phyloP scores from a whole-genome alignment of 352 stramenopile species.

The Plasmopara muralis region DNA sequence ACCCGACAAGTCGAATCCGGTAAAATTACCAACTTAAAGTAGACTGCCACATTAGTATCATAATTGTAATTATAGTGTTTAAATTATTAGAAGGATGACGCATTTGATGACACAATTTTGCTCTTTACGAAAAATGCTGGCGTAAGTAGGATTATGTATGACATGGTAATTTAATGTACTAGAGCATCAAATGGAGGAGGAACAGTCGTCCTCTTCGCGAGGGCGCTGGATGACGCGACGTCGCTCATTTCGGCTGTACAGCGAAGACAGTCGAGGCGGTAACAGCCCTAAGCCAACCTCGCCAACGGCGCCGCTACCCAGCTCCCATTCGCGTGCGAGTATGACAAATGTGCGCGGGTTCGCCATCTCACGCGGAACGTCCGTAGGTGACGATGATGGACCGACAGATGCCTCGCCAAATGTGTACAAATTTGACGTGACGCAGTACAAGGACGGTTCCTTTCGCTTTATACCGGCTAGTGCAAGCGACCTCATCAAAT shows the following conservation, averaged over 20 bases:
- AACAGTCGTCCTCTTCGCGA: constrained; percentile 13
- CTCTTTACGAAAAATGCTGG: neutral
- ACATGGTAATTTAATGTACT: neutral
- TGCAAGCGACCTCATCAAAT: constrained; percentile 62
- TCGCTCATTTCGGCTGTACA: constrained; percentile 13
- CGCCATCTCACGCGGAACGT: constrained; percentile 28
- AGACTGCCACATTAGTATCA: too few species aligned
- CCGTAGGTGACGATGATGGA: constrained; percentile 29
- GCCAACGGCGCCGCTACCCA: constrained; percentile 18
- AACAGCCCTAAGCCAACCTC: constrained; percentile 13
- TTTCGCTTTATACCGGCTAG: constrained; percentile 68
- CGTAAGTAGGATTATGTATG: too few species aligned
- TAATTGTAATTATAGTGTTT: too few species aligned
- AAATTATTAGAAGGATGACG: constrained; percentile 8
- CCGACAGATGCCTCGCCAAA: constrained; percentile 15
- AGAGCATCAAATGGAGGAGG: constrained; percentile 12
- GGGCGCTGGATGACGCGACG: constrained; percentile 20
- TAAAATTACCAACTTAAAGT: too few species aligned
- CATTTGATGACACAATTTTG: neutral
- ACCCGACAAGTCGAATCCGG: constrained; percentile 6
- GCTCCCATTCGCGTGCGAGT: constrained; percentile 15
- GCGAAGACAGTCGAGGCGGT: constrained; percentile 12
- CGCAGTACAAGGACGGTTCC: constrained; percentile 64
- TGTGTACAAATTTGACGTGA: constrained; percentile 79
- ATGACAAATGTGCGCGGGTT: constrained; percentile 21